A percentile compares a stretch with the other conserved stretches of the same genome.
These are phyloP conservation scores for Epichloe scottii DNA, from an alignment of 2,329 filamentous ascomycete genomes.

Conservation along the genomic window DNA sequence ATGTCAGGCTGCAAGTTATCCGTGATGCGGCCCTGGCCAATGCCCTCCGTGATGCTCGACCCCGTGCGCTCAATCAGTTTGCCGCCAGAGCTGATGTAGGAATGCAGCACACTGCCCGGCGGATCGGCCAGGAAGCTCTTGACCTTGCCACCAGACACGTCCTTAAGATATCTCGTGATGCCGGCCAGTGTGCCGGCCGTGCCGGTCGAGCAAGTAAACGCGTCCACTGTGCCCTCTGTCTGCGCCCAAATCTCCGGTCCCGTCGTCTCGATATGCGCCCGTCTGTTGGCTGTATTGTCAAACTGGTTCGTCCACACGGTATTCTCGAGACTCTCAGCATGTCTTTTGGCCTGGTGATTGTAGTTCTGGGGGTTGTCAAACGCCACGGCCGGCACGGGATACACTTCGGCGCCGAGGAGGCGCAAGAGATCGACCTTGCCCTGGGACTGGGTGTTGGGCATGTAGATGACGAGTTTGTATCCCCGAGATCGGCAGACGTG, in stretches of 20 bases:
- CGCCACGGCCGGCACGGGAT: slow-evolving; percentile 88
- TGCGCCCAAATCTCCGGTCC: slow-evolving; percentile 96
- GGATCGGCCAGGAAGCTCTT: slow-evolving; percentile 89
- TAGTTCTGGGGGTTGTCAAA: slow-evolving; percentile 96
- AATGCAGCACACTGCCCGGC: slow-evolving; percentile 84
- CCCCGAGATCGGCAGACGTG: slow-evolving; percentile 89
- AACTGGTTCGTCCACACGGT: slow-evolving; percentile 99
- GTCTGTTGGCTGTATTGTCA: slow-evolving; percentile 87
- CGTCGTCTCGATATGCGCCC: slow-evolving; percentile 92
- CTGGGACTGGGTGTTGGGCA: slow-evolving; percentile 97
- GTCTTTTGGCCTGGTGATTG: slow-evolving; percentile 86
- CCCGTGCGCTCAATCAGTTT: slow-evolving; percentile 71
- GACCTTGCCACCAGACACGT: slow-evolving; percentile 62
- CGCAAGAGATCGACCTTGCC: slow-evolving; percentile 92
- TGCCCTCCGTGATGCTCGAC: slow-evolving; percentile 91
- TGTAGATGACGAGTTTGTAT: slow-evolving; percentile 96
- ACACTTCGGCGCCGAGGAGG: slow-evolving; percentile 84
- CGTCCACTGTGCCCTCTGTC: slow-evolving; percentile 73
- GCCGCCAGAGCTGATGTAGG: slow-evolving; percentile 77
- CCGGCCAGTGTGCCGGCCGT: slow-evolving; percentile 88
- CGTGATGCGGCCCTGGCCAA: slow-evolving; percentile 93
- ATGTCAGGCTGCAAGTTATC: slow-evolving; percentile 85
- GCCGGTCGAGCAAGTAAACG: slow-evolving; percentile 90
- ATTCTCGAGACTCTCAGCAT: slow-evolving; percentile 76
- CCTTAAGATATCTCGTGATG: slow-evolving; percentile 78